Evolutionary conservation across 2,329 filamentous ascomycete genomes (phyloP), one percentile per base, ranked within the genome.

Genomic region (Zymoseptoria crescenta): DNA sequence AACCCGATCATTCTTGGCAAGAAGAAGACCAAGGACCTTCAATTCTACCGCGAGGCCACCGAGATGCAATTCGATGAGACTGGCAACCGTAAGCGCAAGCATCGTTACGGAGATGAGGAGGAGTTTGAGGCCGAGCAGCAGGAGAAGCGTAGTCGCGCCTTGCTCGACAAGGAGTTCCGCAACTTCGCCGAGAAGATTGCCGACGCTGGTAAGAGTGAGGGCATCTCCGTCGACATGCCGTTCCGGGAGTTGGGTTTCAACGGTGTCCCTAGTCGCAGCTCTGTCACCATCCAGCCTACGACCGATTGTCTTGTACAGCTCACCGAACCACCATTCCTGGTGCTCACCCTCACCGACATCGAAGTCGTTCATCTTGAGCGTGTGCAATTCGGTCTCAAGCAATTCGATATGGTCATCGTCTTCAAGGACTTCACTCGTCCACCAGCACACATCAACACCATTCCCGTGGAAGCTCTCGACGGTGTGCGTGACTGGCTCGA

Each of bases 61-160:
- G 94, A 99, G 67, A 97, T 99, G 74, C 91, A 96, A 70, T 97
- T 99, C 68, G 94, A 99, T 70, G 94, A 99, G 77, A 99, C 94
- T 53, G 95, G 94, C 66, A 99, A 97, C 76, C 85, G 95, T 64
- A 96, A 96, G 79, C 89, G 94, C 66, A 96, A 96, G 77, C 96
- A 97, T 76, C 87, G 94, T 54, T 97, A 96, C 71, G 94, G 94
- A 50, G 94, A 99, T 64, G 95, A 99, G 73, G 94, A 99, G 71
- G 94, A 99, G 73, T 99, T 99, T 64, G 94, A 99, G 74, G 91
- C 93, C 49, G 94, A 99, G 74, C 94, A 99, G 74, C 94, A 99
- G 74, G 94, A 99, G 75, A 86, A 95, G 68, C 84, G 93, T 65
- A 87, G 93, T 59, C 84, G 94, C 66, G 88, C 89, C n/a, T 90